These are phyloP conservation scores for Cichorium intybus DNA, from an alignment of 140 eudicot species.

Conservation along the genomic window DNA sequence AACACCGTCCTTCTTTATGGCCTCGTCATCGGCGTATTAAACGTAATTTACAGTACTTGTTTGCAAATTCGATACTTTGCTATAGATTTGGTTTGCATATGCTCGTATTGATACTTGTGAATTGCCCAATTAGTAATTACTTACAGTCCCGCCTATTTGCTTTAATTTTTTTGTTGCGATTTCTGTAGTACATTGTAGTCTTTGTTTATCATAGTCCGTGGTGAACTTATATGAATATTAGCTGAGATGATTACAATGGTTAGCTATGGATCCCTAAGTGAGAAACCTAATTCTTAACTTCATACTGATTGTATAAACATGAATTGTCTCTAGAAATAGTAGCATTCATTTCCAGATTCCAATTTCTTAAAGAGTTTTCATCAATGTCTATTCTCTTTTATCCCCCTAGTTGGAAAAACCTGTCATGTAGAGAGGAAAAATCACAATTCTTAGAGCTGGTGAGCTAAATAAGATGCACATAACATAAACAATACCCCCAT, in stretches of 20 bases:
- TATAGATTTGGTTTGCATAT: not conserved
- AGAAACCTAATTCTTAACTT: not conserved
- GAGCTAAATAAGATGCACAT: not conserved
- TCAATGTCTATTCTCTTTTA: not conserved
- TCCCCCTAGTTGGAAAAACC: not conserved
- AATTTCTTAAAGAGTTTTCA: not conserved
- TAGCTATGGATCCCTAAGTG: not conserved
- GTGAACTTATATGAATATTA: not conserved
- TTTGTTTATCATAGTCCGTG: not conserved
- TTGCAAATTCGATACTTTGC: not conserved
- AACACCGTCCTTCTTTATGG: conserved; percentile 45
- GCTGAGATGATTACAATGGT: not conserved
- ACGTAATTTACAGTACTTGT: conserved; percentile 19
- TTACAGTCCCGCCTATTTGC: not conserved
- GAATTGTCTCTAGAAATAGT: not conserved
- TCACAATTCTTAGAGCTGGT: not conserved
- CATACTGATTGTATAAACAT: not conserved
- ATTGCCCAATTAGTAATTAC: not conserved
- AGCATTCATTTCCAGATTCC: not conserved
- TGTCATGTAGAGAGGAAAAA: too few species aligned
- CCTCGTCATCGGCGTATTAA: conserved; percentile 52
- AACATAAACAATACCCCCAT: too few species aligned
- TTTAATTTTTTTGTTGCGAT: not conserved
- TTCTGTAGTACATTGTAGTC: not conserved
- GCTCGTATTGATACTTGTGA: not conserved